Evolutionary conservation across 805 yeast species (phyloP).

Genomic region (Saccharomycopsis capsularis): DNA sequence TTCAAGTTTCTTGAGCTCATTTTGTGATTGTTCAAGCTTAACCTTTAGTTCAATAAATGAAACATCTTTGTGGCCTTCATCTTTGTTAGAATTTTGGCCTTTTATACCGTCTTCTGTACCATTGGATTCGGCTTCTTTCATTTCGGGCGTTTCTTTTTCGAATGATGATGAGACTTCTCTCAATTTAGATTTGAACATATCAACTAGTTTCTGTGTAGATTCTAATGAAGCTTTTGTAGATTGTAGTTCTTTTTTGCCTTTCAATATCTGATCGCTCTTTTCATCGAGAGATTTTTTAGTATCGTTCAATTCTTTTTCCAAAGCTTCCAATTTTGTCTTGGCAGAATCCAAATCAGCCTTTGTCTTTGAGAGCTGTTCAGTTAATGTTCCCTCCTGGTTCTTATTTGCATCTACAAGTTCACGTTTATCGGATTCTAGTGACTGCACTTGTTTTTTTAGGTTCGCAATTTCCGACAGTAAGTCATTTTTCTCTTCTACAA

Average conservation of each 20-base stretch:
- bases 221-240: neutral
- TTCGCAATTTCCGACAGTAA: no score
- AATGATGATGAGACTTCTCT: neutral
- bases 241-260: neutral
- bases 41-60: slow-evolving; percentile 4
- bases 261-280: neutral
- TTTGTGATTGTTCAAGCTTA: slow-evolving; percentile 1
- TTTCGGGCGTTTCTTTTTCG: neutral
- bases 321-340: neutral
- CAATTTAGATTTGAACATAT: slow-evolving; percentile 10
- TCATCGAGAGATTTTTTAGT: neutral
- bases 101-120: no score
- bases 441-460: no score
- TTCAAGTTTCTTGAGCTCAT: neutral
- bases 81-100: neutral
- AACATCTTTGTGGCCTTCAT: neutral
- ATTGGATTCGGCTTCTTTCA: neutral
- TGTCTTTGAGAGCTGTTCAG: no score
- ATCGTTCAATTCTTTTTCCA: neutral
- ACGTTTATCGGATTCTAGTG: no score
- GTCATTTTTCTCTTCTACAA: no score
- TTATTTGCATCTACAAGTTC: no score
- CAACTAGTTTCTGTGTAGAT: slow-evolving; percentile 12
- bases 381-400: no score
- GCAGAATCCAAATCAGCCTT: no score